Conservation (phyloP, 164 flowering plant genomes). For the Chimonanthus salicifolius region DNA sequence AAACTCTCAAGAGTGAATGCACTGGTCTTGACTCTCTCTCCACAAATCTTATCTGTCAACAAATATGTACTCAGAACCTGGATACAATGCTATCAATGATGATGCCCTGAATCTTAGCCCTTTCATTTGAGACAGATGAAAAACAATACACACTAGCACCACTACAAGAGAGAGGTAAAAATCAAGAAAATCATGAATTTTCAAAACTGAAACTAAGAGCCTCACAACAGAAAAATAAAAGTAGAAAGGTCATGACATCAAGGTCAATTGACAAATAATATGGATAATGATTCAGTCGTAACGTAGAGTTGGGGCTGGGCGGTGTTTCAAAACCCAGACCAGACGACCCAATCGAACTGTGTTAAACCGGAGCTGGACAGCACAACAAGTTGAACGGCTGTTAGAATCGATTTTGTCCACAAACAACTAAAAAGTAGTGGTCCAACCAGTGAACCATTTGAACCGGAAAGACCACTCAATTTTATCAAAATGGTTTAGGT, state of each 20-base stretch:
- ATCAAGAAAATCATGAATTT: not conserved
- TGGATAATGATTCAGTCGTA: no score
- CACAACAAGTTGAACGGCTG: no score
- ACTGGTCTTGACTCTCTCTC: slow-evolving; percentile 39
- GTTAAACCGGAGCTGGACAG: no score
- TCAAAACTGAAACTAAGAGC: not conserved
- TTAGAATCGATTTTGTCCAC: no score
- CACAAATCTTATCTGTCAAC: slow-evolving; percentile 41
- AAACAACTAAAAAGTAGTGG: no score
- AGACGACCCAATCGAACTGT: no score
- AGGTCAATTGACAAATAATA: no score
- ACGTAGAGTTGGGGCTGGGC: no score
- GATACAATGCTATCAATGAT: not conserved
- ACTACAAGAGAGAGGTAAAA: not conserved
- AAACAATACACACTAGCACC: not conserved
- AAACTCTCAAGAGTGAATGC: slow-evolving; percentile 3
- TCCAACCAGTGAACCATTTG: no score
- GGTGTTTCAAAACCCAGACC: no score
- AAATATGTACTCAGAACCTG: not conserved
- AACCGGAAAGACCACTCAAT: no score
- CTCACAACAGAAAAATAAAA: not conserved
- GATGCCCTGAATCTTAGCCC: not conserved
- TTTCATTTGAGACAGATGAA: not conserved
- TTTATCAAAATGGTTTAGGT: no score
- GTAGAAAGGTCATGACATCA: not conserved